phyloP scores from a whole-genome alignment of 2,329 filamentous ascomycete species.

The Pseudocercospora macadamiae region DNA sequence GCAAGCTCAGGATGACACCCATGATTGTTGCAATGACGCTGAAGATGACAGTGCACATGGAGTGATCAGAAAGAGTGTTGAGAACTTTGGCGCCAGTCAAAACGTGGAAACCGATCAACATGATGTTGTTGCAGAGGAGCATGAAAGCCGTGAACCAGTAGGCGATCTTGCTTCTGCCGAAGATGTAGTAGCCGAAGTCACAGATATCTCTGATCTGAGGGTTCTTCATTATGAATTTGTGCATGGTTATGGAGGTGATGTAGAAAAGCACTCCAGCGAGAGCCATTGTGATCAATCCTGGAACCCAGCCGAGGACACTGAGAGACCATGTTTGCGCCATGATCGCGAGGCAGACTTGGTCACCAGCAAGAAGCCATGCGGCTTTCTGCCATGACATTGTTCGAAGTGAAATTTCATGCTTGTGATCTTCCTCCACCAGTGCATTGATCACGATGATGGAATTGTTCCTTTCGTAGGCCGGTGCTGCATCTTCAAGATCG shows the following conservation, averaged over 20 bases:
- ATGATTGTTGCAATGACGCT: slow-evolving; percentile 51
- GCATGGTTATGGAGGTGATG: slow-evolving; percentile 56
- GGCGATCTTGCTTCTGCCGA: slow-evolving; percentile 48
- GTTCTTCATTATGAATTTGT: slow-evolving; percentile 57
- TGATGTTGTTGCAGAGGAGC: slow-evolving; percentile 56
- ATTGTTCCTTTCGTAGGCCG: slow-evolving; percentile 23
- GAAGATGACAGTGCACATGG: slow-evolving; percentile 54
- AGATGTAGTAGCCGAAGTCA: slow-evolving; percentile 54
- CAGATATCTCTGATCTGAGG: slow-evolving; percentile 56
- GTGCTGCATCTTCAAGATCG: slow-evolving; percentile 6
- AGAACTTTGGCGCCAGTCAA: slow-evolving; percentile 54
- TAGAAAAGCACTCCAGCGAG: slow-evolving; percentile 51
- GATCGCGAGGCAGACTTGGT: slow-evolving; percentile 56
- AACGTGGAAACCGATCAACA: slow-evolving; percentile 56
- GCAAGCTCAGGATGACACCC: slow-evolving; percentile 52
- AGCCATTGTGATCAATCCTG: slow-evolving; percentile 53
- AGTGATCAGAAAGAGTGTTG: slow-evolving; percentile 55
- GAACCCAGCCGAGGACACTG: slow-evolving; percentile 53
- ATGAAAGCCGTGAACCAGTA: slow-evolving; percentile 52
- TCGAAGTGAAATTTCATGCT: slow-evolving; percentile 56
- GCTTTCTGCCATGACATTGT: slow-evolving; percentile 59
- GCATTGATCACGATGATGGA: slow-evolving; percentile 30
- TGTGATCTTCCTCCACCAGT: slow-evolving; percentile 43
- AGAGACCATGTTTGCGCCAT: slow-evolving; percentile 58
- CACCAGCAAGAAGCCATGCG: slow-evolving; percentile 52